A percentile compares a stretch with the other conserved stretches of the same genome.
phyloP scores from a whole-genome alignment of 2,329 filamentous ascomycete genomes.

The Aspergillus ustus region DNA sequence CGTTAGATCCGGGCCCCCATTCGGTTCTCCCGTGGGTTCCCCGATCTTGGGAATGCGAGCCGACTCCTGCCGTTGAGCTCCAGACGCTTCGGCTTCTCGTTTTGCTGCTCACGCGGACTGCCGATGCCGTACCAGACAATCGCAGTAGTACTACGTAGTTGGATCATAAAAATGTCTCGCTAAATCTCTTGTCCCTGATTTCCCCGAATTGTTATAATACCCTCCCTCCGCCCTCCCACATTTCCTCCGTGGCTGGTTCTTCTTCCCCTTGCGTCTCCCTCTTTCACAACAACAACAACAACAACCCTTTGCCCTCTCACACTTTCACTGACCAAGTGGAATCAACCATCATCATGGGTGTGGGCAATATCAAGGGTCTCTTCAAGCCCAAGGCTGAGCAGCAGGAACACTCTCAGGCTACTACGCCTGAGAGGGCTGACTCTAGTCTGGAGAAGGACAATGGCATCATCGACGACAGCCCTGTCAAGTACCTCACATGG shows the following conservation, averaged over 20 bases:
- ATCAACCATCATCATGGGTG: conserved; percentile 32
- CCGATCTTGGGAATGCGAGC: conserved; percentile 24
- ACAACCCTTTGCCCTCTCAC: not conserved
- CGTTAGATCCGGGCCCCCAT: conserved; percentile 38
- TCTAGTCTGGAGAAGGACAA: conserved; percentile 40
- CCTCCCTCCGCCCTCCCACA: conserved; percentile 21
- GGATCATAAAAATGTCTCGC: conserved; percentile 12
- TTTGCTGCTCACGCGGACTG: not conserved
- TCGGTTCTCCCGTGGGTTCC: conserved; percentile 30
- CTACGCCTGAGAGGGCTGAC: conserved; percentile 39
- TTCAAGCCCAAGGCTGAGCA: conserved; percentile 36
- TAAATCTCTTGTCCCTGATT: conserved; percentile 8
- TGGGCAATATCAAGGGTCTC: conserved; percentile 34
- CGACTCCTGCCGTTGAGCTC: conserved; percentile 12
- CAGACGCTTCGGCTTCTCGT: conserved; percentile 7
- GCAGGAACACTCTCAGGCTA: conserved; percentile 38
- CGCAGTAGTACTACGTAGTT: not conserved
- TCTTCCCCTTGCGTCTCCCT: conserved; percentile 7
- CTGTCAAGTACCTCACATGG: conserved; percentile 49
- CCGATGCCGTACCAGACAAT: not conserved
- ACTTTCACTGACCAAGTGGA: not conserved
- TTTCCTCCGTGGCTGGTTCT: conserved; percentile 11
- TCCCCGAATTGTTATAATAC: conserved; percentile 26
- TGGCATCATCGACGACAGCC: conserved; percentile 44
- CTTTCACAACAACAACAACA: conserved; percentile 4